Evolutionary conservation across 1,139 yeast species (phyloP).

Genomic region (Pichia terricola): DNA sequence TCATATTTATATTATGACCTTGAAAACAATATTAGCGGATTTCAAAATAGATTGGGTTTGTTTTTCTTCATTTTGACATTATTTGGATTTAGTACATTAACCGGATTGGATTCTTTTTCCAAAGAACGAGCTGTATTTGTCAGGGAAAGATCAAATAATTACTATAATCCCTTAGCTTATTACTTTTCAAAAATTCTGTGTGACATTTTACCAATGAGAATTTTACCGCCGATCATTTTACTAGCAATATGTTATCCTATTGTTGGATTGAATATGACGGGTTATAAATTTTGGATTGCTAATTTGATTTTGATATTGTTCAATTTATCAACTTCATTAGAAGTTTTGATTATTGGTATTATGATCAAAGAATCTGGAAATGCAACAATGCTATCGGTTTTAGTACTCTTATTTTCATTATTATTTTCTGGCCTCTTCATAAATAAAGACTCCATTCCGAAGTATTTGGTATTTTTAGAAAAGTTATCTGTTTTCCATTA

Average conservation of each 20-base stretch:
- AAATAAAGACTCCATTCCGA: conserved; percentile 67
- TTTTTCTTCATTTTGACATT: conserved; percentile 84
- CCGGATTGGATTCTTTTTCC: conserved; percentile 84
- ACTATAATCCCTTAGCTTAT: conserved; percentile 80
- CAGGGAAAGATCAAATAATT: conserved; percentile 89
- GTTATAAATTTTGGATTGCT: conserved; percentile 68
- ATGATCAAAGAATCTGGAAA: conserved; percentile 85
- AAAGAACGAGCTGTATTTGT: conserved; percentile 81
- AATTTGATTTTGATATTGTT: conserved; percentile 64
- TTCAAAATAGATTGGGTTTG: conserved; percentile 88
- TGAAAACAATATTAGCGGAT: conserved; percentile 84
- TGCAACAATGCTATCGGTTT: conserved; percentile 80
- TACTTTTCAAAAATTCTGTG: conserved; percentile 77
- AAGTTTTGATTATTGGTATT: conserved; percentile 80
- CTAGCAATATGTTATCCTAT: conserved; percentile 86
- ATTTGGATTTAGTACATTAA: conserved; percentile 88
- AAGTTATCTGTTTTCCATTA: conserved; percentile 87
- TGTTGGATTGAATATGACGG: conserved; percentile 76
- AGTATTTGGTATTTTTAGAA: conserved; percentile 68
- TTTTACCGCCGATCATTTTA: conserved; percentile 79
- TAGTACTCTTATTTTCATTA: conserved; percentile 72
- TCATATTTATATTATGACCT: conserved; percentile 79
- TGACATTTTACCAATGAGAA: conserved; percentile 82
- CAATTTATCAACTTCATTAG: conserved; percentile 78
- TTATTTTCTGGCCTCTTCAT: conserved; percentile 89